These are phyloP conservation scores for Hymenotorrendiella dingleyae DNA, from an alignment of 2,329 filamentous ascomycete genomes.

Conservation along the genomic window DNA sequence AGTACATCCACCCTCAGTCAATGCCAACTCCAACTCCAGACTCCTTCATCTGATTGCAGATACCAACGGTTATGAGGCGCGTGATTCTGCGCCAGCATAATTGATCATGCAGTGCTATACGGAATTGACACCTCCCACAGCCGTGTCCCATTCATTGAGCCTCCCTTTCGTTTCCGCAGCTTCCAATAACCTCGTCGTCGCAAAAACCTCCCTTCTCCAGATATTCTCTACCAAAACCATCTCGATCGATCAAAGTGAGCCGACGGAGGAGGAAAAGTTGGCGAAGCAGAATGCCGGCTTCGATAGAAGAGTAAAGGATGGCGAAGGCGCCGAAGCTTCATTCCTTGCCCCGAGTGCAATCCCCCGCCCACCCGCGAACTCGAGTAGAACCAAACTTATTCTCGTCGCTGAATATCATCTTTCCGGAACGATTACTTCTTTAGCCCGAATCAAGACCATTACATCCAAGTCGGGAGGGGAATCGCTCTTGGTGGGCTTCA, in stretches of 20 bases:
- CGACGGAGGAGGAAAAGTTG: constrained; percentile 22
- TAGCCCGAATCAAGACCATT: constrained; percentile 69
- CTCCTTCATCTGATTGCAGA: no score
- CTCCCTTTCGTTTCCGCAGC: constrained; percentile 71
- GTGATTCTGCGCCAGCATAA: constrained; percentile 2
- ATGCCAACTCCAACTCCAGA: no score
- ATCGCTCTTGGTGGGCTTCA: constrained; percentile 74
- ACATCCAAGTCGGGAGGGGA: constrained; percentile 76
- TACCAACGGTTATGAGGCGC: constrained; percentile 14
- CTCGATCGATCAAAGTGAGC: constrained; percentile 48
- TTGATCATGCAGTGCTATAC: constrained; percentile 89
- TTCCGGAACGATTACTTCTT: constrained; percentile 75
- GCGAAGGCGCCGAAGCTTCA: constrained; percentile 59
- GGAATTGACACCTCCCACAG: constrained; percentile 88
- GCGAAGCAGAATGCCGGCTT: constrained; percentile 42
- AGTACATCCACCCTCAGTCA: no score
- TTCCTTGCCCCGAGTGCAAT: constrained; percentile 59
- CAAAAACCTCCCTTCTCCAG: constrained; percentile 88
- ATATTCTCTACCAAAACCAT: constrained; percentile 73
- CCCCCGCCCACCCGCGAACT: constrained; percentile 55
- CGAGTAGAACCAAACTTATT: constrained; percentile 69
- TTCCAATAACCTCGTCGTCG: constrained; percentile 80
- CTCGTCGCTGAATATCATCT: constrained; percentile 80
- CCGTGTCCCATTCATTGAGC: constrained; percentile 80
- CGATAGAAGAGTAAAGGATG: constrained; percentile 47